Evolutionary conservation across 495 filamentous ascomycete species (phyloP), one percentile per base, ranked within the genome.

Genomic region (Podospora sp.): DNA sequence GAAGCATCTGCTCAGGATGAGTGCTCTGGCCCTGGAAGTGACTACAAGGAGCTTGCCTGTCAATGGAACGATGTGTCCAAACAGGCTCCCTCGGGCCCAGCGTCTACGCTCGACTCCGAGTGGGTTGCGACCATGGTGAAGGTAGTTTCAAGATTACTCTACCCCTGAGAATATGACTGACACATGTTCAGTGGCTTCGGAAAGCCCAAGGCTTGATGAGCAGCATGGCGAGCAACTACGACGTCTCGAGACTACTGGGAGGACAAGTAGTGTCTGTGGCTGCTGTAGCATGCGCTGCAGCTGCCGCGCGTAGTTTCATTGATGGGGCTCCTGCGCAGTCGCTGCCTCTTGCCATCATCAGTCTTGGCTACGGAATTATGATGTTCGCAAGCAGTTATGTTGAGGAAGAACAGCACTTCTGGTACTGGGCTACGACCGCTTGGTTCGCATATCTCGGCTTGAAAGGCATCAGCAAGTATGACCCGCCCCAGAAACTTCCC

Each of bases 351-450:
- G 33, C 70, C 63, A 52, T 75, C 11, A 80, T 86, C 6, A 78
- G 86, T 0, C 9, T 89, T 0, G 73, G 85, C 0, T 96, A 97
- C 75, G 87, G 89, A 11, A 75, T 84, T 33, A 94, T 96, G 90
- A 98, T 97, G 93, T 98, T 98, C 78, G 93, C 94, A 29, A 96
- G 91, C 76, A 97, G 93, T 75, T 98, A 93, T 73, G 92, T 99
- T 25, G 95, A 99, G 74, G 95, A 99, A 77, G 95, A 99, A 74
- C 95, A 98, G 25, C 90, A 97, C 68, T 97, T 96, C 77, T 99
- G 95, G 95, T 97, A 98, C 76, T 97, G 94, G 93, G 75, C 86
- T 20, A 87, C 90, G 14, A 89, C 91, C 0, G 89, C 85, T 2
- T 99, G 93, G 93, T 79, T 91, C 51, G 78, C 85, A 53, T 85